Evolutionary conservation across 1,284 basidiomycete species (phyloP), one percentile per base, ranked within the genome.

Genomic region (Ustilago loliicola): DNA sequence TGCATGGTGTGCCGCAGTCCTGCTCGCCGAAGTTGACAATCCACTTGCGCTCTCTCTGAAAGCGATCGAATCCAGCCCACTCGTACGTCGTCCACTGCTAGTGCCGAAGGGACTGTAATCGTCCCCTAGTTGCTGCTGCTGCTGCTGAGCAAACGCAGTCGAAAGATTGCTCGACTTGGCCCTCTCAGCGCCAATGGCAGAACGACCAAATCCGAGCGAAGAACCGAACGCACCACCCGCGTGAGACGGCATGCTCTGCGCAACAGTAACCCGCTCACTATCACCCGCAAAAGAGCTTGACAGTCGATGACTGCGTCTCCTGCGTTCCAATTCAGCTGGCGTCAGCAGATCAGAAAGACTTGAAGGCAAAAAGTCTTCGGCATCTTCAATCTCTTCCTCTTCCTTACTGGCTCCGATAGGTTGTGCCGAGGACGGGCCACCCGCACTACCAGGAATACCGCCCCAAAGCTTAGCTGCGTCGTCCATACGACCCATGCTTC

Each of bases 1-100:
- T 1, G 93, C 93, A 77, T 94, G 93, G 13, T 90, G 87, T 17
- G 72, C 64, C 10, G 76, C 64, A 9, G 76, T 58, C 2, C 72
- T 64, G 11, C 69, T 64, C 3, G 61, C 71, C 21, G 72, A 66
- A 6, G 61, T 65, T 53, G 68, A 66, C 29, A 71, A n/a, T 1
- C 64, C 54, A 13, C 59, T 47, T 19, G 40, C 19, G 34, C 63
- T 52, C 25, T 74, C 71, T 19, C 66, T 56, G 47, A 78, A 70
- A 3, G 76, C 72, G 23, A 74, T 66, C n/a, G 66, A 60, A 23
- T 78, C 72, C 3, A 78, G 29, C 7, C 72, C 76, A 13, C 65
- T 58, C 2, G 65, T 32, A 21, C 54, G 50, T 13, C 70, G 63
- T 10, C 62, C 55, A 21, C 61, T 54, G 4, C 55, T 42, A 19